These are phyloP conservation scores for Boletus reticuloceps DNA, from an alignment of 768 basidiomycete genomes.

Conservation along the genomic window DNA sequence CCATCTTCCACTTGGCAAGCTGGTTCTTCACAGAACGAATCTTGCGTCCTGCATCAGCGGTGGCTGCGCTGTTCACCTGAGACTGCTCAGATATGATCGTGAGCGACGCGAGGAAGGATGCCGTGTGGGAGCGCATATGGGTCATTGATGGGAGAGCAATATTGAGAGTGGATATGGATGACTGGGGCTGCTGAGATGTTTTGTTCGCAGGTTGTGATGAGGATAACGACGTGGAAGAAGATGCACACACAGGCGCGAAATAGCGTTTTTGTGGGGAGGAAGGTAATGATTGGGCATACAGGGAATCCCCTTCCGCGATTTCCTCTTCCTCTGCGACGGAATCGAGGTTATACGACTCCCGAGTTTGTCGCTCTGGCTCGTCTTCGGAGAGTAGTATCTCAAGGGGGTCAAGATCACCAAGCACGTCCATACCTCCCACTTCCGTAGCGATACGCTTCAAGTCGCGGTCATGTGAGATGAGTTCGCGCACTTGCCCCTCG, in stretches of 20 bases:
- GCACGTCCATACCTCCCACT: constrained; percentile 70
- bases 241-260: constrained; percentile 48
- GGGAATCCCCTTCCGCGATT: constrained; percentile 39
- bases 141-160: constrained; percentile 59
- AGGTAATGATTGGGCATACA: constrained; percentile 39
- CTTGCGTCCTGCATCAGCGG: constrained; percentile 83
- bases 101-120: constrained; percentile 72
- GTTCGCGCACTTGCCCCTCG: constrained; percentile 76
- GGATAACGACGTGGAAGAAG: constrained; percentile 49
- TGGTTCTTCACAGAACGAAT: constrained; percentile 85
- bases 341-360: constrained; percentile 31
- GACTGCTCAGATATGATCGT: constrained; percentile 82
- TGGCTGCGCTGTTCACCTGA: constrained; percentile 82
- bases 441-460: constrained; percentile 75
- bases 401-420: constrained; percentile 68
- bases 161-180: constrained; percentile 29
- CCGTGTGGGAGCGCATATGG: constrained; percentile 69
- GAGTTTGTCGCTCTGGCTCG: constrained; percentile 25
- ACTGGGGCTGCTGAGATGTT: constrained; percentile 19
- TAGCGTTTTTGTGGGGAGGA: constrained; percentile 55
- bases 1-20: constrained; percentile 72
- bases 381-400: constrained; percentile 36
- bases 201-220: constrained; percentile 26
- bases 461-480: constrained; percentile 77
- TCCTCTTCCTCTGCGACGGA: constrained; percentile 41